Base-by-base conservation (phyloP, 805 yeast genomes). In the Pichia scutulata region DNA sequence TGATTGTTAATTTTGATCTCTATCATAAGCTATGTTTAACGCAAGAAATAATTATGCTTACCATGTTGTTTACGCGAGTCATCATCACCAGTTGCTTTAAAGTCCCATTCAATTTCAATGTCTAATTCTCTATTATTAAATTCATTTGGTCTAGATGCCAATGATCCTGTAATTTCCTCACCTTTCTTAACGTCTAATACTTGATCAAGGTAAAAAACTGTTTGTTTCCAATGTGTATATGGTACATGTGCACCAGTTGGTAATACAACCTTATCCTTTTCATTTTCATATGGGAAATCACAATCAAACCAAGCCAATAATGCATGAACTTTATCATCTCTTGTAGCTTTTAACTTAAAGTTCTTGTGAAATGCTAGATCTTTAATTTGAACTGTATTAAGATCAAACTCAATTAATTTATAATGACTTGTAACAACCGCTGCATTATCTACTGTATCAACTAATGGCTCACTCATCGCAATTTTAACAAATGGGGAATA, bases 151-250 rank as follows among this genome's bases (percentile, higher is more conserved):
- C 82, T 75, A 55, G 87, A 82, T 12, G 84, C 78, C 52, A 93
- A 71, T 28, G 72, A 70, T 43, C 98, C 93, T 52, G 76, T 76
- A 57, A 95, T 73, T 40, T 66, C 62, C 61, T 93, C 99, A 51
- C 92, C 96, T 58, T 74, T 73, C 63, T 83, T 82, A 55, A 86
- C 70, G 61, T 82, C 86, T 56, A 92, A 69, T 26, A 87, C 95
- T 60, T 88, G 86, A 36, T 56, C 52, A 62, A 92, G 75, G 69
- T 93, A 95, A 70, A 95, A 89, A 1, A 93, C 95, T 19, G 97
- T 86, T 72, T 93, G 99, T 69, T 93, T 95, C 99, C 99, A 93
- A 72, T 93, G 99, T 16, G 99, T 93, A 75, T 90, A 89, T 59
- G 82, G 80, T 44, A 89, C 83, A 70, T 86, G 89, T 36, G 99